A percentile compares a stretch with the other conserved stretches of the same genome.
Conservation (phyloP, 768 basidiomycete genomes). For the Rhodotorula kratochvilovae region DNA sequence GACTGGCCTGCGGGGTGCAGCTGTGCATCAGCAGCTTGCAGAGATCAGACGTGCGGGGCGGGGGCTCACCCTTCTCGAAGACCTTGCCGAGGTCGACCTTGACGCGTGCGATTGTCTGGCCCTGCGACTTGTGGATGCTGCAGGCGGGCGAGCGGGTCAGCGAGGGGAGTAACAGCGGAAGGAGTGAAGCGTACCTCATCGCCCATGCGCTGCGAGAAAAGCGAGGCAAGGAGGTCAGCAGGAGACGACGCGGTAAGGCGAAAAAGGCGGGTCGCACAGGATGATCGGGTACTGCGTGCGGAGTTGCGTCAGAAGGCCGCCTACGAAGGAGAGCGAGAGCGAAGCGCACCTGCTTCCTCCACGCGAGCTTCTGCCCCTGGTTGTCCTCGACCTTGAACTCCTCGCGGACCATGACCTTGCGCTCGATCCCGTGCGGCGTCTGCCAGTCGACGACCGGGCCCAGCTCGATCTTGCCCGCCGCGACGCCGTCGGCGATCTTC, state of each 20-base stretch:
- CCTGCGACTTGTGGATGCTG: constrained; percentile 90
- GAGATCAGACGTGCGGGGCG: too few relatives aligned
- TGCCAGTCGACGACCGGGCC: constrained; percentile 43
- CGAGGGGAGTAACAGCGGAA: constrained; percentile 54
- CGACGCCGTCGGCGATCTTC: constrained; percentile 27
- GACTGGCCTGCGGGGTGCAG: constrained; percentile 30
- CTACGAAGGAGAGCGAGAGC: neutral
- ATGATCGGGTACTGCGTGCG: constrained; percentile 35
- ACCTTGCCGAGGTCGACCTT: constrained; percentile 88
- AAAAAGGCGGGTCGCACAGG: constrained; percentile 10
- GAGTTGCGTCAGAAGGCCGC: neutral
- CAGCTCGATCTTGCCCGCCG: constrained; percentile 32
- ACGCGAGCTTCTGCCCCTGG: constrained; percentile 47
- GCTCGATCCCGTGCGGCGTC: constrained; percentile 48
- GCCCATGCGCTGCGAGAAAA: constrained; percentile 28
- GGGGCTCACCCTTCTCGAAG: constrained; percentile 58
- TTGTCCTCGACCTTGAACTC: constrained; percentile 48
- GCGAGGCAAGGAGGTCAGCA: neutral
- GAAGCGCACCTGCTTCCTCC: constrained; percentile 40
- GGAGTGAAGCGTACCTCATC: constrained; percentile 36
- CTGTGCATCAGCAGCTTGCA: neutral
- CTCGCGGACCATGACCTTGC: constrained; percentile 43
- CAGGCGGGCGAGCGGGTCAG: constrained; percentile 16
- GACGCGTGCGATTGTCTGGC: constrained; percentile 89
- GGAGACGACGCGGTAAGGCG: too few relatives aligned